Evolutionary conservation across 1,139 yeast species (phyloP), one percentile per base, ranked within the genome.

Genomic region (Zygoascus sp.): DNA sequence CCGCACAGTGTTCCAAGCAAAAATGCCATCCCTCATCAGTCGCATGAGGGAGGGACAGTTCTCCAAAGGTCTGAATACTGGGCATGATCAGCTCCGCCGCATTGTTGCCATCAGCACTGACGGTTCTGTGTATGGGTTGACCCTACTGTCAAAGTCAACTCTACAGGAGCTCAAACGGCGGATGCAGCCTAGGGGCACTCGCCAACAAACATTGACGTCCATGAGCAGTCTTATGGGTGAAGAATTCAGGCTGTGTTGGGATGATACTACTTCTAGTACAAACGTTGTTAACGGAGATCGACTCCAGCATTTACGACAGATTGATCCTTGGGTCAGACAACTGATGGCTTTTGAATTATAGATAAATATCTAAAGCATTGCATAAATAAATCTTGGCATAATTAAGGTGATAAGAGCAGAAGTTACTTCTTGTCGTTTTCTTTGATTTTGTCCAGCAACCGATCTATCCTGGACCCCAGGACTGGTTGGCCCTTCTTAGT

Each of bases 381-480:
- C 3, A n/a, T 13, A 23, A 44, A 38, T 30, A 30, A 38, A 32
- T 39, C 17, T 19, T 19, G 19, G 30, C 10, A 21, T 23, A 17
- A 1, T n/a, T 28, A 38, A 1, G 15, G 21, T 22, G n/a, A n/a
- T n/a, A n/a, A n/a, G n/a, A n/a, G 21, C 32, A 25, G 15, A n/a
- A 16, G 16, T 19, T 13, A 20, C 32, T 21, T 27, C 20, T 19
- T 36, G 9, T 30, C 42, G 17, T 44, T 34, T 5, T 51, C 49
- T 25, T 49, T 51, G 53, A 90, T 86, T 65, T 88, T 87, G 48
- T 85, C 95, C 47, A 90, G 71, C 39, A 90, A 69, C 56, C 81
- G 78, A 50, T 80, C 83, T 50, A 90, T 87, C 62, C 95, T 76
- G 8, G 96, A 94, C 0, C 88, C 96, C 95, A 90, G 87, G 43